Evolutionary conservation across 345 rosid species (phyloP).

Genomic region (Erucastrum elatum): DNA sequence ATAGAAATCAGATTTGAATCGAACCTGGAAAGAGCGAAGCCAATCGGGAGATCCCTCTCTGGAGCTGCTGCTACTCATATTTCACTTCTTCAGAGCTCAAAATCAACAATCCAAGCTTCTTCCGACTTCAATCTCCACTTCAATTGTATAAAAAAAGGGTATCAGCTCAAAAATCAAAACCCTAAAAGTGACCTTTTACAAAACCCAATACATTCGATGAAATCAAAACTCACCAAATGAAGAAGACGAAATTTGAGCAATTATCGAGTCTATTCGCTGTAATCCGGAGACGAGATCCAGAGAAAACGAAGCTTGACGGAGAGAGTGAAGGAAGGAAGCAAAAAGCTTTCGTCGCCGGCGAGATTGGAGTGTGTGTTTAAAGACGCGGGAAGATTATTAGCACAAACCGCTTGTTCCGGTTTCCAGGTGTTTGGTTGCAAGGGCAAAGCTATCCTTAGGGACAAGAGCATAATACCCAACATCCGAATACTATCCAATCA

Average conservation of each 20-base stretch:
- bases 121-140: neutral
- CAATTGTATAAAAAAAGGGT: neutral
- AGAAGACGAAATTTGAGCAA: neutral
- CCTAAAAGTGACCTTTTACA: conserved; percentile 7
- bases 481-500: too few relatives aligned
- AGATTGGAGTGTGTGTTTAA: too few relatives aligned
- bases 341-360: too few relatives aligned
- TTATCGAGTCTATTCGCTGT: neutral
- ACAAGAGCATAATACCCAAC: too few relatives aligned
- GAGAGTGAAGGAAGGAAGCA: too few relatives aligned
- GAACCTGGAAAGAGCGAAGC: conserved; percentile 71
- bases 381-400: too few relatives aligned
- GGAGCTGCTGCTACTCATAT: conserved; percentile 64
- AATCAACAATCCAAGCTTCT: conserved; percentile 17
- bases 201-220: neutral
- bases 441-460: too few relatives aligned
- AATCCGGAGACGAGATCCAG: conserved; percentile 6
- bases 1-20: conserved; percentile 1
- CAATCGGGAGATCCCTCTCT: conserved; percentile 84
- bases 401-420: too few relatives aligned
- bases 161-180: conserved; percentile 12
- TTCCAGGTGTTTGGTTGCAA: too few relatives aligned
- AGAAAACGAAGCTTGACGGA: too few relatives aligned
- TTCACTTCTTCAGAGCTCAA: conserved; percentile 19
- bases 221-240: conserved; percentile 21